A percentile compares a stretch with the other conserved stretches of the same genome.
phyloP scores from a whole-genome alignment of 2,329 filamentous ascomycete species.

The Penicillium verrucosum region DNA sequence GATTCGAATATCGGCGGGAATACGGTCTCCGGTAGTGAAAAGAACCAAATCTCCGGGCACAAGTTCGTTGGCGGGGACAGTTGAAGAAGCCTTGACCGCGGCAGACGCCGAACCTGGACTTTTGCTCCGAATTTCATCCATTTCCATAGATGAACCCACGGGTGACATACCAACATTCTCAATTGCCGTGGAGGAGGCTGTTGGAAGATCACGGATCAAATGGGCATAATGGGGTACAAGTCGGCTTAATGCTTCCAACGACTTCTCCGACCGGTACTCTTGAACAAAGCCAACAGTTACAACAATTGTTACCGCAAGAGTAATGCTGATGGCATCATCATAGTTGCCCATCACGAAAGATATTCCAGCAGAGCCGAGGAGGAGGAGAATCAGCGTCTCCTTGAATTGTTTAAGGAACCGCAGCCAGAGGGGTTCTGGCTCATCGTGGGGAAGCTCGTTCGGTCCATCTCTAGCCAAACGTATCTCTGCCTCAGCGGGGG shows the following conservation, averaged over 20 bases:
- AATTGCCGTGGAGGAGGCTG: constrained; percentile 17
- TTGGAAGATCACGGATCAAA: constrained; percentile 65
- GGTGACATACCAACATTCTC: constrained; percentile 21
- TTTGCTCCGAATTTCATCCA: constrained; percentile 48
- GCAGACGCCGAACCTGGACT: constrained; percentile 57
- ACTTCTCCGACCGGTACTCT: constrained; percentile 96
- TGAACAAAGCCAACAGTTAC: constrained; percentile 95
- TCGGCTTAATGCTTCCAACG: constrained; percentile 88
- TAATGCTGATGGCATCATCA: constrained; percentile 93
- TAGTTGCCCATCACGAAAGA: constrained; percentile 89
- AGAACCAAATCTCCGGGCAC: constrained; percentile 91
- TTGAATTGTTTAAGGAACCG: constrained; percentile 96
- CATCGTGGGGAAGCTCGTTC: constrained; percentile 92
- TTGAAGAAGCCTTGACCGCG: constrained; percentile 71
- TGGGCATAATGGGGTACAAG: constrained; percentile 94
- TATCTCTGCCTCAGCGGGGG: constrained; percentile 74
- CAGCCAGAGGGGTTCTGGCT: constrained; percentile 90
- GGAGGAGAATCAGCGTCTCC: constrained; percentile 88
- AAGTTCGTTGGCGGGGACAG: constrained; percentile 80
- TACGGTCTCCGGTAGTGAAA: constrained; percentile 93
- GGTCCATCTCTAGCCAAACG: constrained; percentile 77
- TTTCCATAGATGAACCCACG: constrained; percentile 34
- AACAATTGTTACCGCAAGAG: constrained; percentile 93
- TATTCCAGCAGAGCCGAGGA: constrained; percentile 81
- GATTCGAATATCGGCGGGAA: constrained; percentile 92